Evolutionary conservation across 2,329 filamentous ascomycete genomes (phyloP).

Genomic region (Ceratocystis harringtonii): DNA sequence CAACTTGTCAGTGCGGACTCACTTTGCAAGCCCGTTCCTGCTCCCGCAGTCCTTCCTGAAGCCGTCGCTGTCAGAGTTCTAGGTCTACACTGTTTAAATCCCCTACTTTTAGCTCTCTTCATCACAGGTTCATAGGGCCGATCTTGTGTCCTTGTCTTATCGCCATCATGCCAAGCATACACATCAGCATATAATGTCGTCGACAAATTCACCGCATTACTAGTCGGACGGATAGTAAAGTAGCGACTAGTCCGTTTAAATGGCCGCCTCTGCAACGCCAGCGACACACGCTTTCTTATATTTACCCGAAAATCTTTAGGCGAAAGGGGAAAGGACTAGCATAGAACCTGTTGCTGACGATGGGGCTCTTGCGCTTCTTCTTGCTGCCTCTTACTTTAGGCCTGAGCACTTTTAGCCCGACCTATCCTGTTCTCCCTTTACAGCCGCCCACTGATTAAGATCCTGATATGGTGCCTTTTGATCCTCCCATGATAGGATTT

Average conservation of each 20-base stretch:
- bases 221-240: background rate
- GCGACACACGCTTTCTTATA: background rate
- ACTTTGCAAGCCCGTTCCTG: background rate
- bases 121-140: constrained; percentile 20
- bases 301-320: constrained; percentile 1
- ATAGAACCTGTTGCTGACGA: background rate
- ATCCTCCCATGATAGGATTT: background rate
- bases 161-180: background rate
- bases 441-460: background rate
- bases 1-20: background rate
- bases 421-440: background rate
- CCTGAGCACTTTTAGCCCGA: background rate
- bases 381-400: background rate
- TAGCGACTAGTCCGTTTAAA: background rate
- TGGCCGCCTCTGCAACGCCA: background rate
- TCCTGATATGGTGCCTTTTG: background rate
- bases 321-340: background rate
- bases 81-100: background rate
- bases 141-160: constrained; percentile 11
- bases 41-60: background rate
- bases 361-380: background rate
- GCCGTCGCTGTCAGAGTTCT: background rate
- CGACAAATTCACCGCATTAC: background rate
- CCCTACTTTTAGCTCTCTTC: constrained; percentile 5
- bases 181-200: background rate